Evolutionary conservation across 176 grass and related monocot genomes (phyloP).

Genomic region (Eleusine coracana): DNA sequence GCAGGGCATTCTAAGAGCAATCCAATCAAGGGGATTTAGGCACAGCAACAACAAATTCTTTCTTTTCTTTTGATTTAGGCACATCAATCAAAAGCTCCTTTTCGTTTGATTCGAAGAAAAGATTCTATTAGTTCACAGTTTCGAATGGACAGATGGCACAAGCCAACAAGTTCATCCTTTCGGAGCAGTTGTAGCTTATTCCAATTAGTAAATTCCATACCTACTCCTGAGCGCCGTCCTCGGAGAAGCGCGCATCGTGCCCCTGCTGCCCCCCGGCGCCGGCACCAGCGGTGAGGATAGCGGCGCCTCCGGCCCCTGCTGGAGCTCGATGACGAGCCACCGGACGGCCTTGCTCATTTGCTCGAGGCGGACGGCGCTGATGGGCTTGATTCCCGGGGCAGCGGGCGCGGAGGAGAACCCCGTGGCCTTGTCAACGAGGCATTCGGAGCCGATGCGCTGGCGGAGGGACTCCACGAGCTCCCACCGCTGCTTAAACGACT

Average conservation of each 20-base stretch:
- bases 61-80: not conserved
- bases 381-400: constrained; percentile 60
- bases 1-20: no score
- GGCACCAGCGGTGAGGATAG: constrained; percentile 18
- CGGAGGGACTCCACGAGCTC: constrained; percentile 86
- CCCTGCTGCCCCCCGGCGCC: constrained; percentile 46
- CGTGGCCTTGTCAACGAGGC: constrained; percentile 85
- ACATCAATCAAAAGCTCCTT: constrained; percentile 6
- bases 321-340: constrained; percentile 82
- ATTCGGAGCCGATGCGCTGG: constrained; percentile 86
- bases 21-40: not conserved
- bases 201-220: constrained; percentile 47
- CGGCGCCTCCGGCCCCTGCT: constrained; percentile 52
- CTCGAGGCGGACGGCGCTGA: constrained; percentile 81
- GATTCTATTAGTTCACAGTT: not conserved
- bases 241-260: constrained; percentile 62
- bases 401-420: constrained; percentile 36
- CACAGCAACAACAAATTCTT: constrained; percentile 6
- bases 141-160: no score
- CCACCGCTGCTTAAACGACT: constrained; percentile 83
- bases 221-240: constrained; percentile 82
- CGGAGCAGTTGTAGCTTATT: not conserved
- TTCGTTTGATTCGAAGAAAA: not conserved
- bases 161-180: not conserved
- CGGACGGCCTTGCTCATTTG: constrained; percentile 89